Evolutionary conservation across 768 basidiomycete genomes (phyloP).

Genomic region (Tubosaeta sp.): DNA sequence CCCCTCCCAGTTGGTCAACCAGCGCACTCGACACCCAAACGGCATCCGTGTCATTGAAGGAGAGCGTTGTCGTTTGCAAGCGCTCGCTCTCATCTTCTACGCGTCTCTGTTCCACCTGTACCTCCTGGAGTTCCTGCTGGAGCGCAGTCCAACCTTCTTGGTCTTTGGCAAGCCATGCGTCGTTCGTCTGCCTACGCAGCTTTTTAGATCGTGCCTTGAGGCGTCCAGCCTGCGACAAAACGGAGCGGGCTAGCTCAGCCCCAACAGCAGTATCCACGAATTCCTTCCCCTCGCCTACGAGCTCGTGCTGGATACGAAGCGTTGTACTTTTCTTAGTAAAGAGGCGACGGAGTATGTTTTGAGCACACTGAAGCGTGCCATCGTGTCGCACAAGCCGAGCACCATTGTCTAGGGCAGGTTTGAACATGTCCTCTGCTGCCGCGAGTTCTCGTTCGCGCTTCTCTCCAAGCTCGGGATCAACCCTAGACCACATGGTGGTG

Average conservation of each 20-base stretch:
- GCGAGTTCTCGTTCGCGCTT: constrained; percentile 44
- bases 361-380: constrained; percentile 39
- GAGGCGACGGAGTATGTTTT: constrained; percentile 39
- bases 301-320: constrained; percentile 51
- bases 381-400: constrained; percentile 41
- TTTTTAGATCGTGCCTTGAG: constrained; percentile 25
- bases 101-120: neutral
- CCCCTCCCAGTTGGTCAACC: neutral
- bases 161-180: neutral
- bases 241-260: constrained; percentile 44
- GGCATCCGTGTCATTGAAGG: neutral
- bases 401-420: constrained; percentile 45
- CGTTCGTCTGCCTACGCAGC: neutral
- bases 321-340: constrained; percentile 36
- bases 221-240: constrained; percentile 41
- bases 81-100: neutral
- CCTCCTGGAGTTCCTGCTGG: neutral
- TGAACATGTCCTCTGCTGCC: constrained; percentile 42
- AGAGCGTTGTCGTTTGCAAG: neutral
- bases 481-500: constrained; percentile 51
- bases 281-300: constrained; percentile 46
- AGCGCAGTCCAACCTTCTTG: neutral
- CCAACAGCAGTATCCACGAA: constrained; percentile 53
- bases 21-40: neutral
- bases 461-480: constrained; percentile 33